Evolutionary conservation across 495 filamentous ascomycete genomes (phyloP), one percentile per base, ranked within the genome.

Genomic region (Podospora conica): DNA sequence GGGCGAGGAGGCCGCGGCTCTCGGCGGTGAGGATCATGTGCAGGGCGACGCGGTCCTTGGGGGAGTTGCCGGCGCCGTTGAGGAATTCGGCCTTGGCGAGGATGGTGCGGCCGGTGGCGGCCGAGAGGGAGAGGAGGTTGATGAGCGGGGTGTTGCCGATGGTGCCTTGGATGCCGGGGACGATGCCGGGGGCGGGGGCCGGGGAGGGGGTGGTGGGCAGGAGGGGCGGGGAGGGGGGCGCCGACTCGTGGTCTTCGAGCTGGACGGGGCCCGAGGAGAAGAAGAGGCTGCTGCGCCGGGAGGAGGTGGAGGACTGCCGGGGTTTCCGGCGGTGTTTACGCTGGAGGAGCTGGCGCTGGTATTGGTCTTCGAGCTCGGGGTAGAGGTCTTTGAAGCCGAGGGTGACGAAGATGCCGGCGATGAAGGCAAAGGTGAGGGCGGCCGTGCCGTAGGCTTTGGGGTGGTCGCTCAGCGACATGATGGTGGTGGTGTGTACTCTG

Each of bases 11-110:
- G 3, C 92, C 92, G 62, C 84, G 78, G 69, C 87, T 83, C 80
- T 98, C 93, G 33, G 96, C 95, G 79, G 83, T 85, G 57, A 88
- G 74, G 71, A 98, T 95, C 81, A 97, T 94, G 75, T 86, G 91
- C 48, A 97, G 79, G 6, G 96, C 95, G 5, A 98, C 95, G 29
- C 95, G 86, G 74, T 99, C 95, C 73, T 99, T 99, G 18, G 96
- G 92, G 70, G 91, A 96, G 64, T 91, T 90, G 12, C 96, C 96
- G n/a, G 92, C 93, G 55, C 92, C 93, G 79, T 97, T 97, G 55
- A 99, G 82, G 70, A 94, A 96, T 87, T 99, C 95, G 54, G 93
- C 93, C 76, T 99, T 99, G 63, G 86, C 96, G 10, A 98, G 81
- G 75, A 99, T 98, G 64, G 87, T 87, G 73, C 95, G 94, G 22